Evolutionary conservation across 495 filamentous ascomycete genomes (phyloP), one percentile per base, ranked within the genome.

Genomic region (Corynascus novoguineensis): DNA sequence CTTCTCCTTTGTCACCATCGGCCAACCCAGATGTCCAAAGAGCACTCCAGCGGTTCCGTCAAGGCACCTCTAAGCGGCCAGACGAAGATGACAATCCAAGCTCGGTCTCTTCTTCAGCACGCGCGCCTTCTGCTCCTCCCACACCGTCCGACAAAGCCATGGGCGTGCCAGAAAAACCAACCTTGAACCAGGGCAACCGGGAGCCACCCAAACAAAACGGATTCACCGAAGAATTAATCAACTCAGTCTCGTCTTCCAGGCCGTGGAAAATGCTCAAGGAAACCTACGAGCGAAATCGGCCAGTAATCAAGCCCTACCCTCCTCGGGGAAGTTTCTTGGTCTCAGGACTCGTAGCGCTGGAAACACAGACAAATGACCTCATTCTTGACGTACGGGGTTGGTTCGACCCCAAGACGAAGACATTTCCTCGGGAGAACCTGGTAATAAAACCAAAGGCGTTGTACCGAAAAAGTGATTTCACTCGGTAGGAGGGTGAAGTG

Each of bases 261-360:
- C 62, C 83, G 0, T 78, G 74, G 46, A 35, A 73, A 32, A 78
- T 75, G 5, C 89, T 90, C 68, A 77, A 71, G 51, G 55, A 68
- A 25, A 81, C 74, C 27, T 72, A 87, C 17, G 62, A 54, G 10
- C 67, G 81, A 56, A 72, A 64, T 1, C 81, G 75, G 76, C 63
- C 53, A 31, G 69, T 72, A 0, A 60, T 69, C n/a, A 48, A 34
- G 12, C 50, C 65, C 3, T 68, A 79, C 25, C 78, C 84, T 34
- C 83, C 81, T 10, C 78, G 84, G 24, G 89, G 89, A 2, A 78
- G 77, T 24, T 79, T 92, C 49, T 67, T 79, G 15, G 73, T 92
- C 21, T 71, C 70, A 19, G 89, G 89, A 0, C 71, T 88, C 2
- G 79, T 95, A 0, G 84, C 86, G 51, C 46, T 92, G 1, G 73